Evolutionary conservation across 2,329 filamentous ascomycete genomes (phyloP).

Genomic region (Sporothrix variecibatus): DNA sequence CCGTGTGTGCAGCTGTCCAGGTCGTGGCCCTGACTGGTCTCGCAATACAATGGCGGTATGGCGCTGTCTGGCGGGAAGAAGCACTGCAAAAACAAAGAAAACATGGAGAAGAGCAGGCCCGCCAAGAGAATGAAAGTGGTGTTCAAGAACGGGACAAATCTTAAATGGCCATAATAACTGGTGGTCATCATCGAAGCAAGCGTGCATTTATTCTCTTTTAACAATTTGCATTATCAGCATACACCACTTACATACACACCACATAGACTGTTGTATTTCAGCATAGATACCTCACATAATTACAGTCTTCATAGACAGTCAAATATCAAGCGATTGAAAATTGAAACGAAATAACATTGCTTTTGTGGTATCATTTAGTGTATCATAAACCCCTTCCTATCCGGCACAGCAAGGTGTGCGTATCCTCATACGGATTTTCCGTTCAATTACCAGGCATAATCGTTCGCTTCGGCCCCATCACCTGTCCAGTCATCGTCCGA

Average conservation of each 20-base stretch:
- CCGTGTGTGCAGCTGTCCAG: constrained; percentile 56
- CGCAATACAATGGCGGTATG: constrained; percentile 52
- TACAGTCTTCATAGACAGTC: not conserved
- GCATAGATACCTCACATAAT: not conserved
- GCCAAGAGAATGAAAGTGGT: not conserved
- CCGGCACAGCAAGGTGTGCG: not conserved
- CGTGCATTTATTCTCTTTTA: not conserved
- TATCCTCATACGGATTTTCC: too few species aligned
- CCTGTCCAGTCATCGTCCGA: constrained; percentile 57
- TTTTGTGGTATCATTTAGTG: not conserved
- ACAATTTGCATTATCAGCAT: not conserved
- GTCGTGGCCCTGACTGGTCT: constrained; percentile 51
- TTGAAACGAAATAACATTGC: not conserved
- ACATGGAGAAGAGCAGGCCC: not conserved
- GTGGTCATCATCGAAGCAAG: not conserved
- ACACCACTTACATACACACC: not conserved
- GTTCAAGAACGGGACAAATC: not conserved
- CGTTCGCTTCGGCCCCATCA: constrained; percentile 30
- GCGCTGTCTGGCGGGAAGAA: constrained; percentile 46
- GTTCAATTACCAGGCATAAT: constrained; percentile 32
- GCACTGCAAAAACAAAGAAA: constrained; percentile 8
- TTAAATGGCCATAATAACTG: too few species aligned
- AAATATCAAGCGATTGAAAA: not conserved
- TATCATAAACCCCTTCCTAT: not conserved
- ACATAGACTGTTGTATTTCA: not conserved